phyloP scores from a whole-genome alignment of 495 filamentous ascomycete species.

The Penicillium macrosclerotiorum region DNA sequence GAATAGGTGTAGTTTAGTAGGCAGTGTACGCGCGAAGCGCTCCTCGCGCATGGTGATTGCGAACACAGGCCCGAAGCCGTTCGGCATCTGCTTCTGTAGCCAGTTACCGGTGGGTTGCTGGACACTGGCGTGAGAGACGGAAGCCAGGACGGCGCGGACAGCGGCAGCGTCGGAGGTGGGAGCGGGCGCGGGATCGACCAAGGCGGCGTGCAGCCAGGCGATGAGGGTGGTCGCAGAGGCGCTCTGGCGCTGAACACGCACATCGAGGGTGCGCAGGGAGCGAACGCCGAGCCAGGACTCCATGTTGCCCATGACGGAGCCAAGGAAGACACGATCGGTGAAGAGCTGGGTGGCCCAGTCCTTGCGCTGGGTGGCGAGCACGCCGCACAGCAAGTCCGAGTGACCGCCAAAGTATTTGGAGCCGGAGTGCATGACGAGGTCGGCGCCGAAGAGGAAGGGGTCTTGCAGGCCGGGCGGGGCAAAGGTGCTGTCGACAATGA shows the following conservation, averaged over 20 bases:
- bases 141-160: conserved; percentile 52
- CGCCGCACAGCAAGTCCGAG: conserved; percentile 84
- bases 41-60: conserved; percentile 62
- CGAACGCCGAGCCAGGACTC: conserved; percentile 91
- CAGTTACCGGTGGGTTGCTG: conserved; percentile 67
- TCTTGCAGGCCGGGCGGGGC: conserved; percentile 88
- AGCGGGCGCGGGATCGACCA: conserved; percentile 32
- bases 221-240: conserved; percentile 66
- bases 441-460: conserved; percentile 75
- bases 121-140: conserved; percentile 73
- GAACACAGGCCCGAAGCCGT: conserved; percentile 88
- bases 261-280: conserved; percentile 79
- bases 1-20: conserved; percentile 76
- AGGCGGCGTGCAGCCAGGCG: conserved; percentile 58
- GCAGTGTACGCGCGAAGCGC: conserved; percentile 62
- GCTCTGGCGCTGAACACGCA: conserved; percentile 75
- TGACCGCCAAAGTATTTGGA: conserved; percentile 97
- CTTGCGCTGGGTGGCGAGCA: conserved; percentile 60
- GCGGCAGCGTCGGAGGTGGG: conserved; percentile 36
- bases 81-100: conserved; percentile 87
- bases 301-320: conserved; percentile 82
- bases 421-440: conserved; percentile 85
- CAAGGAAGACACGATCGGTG: conserved; percentile 69
- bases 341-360: conserved; percentile 57
- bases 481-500: conserved; percentile 91